These are phyloP conservation scores for Penicillium bialowiezense DNA, from an alignment of 495 filamentous ascomycete species.

Conservation along the genomic window DNA sequence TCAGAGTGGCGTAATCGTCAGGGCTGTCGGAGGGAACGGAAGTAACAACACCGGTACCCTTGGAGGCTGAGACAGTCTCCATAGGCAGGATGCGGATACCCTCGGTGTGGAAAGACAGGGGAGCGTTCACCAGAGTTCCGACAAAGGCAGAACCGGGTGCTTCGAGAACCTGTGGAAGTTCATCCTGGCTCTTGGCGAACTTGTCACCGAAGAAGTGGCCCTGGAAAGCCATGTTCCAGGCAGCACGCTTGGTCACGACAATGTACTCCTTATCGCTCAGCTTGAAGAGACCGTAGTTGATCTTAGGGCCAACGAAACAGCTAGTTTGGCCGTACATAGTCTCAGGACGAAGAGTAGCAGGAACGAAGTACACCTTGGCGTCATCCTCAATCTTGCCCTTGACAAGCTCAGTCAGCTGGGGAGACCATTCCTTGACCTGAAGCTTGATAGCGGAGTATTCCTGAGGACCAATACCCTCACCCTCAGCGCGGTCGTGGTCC, in stretches of 20 bases:
- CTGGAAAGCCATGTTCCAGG: slow-evolving; percentile 96
- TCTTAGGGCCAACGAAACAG: slow-evolving; percentile 90
- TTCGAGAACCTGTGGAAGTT: slow-evolving; percentile 56
- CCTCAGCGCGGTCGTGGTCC: slow-evolving; percentile 91
- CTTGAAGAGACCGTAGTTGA: slow-evolving; percentile 88
- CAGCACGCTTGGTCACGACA: slow-evolving; percentile 80
- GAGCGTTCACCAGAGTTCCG: slow-evolving; percentile 82
- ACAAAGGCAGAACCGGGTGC: slow-evolving; percentile 75
- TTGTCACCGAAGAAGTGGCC: slow-evolving; percentile 74
- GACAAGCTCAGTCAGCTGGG: slow-evolving; percentile 63
- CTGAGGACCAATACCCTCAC: slow-evolving; percentile 86
- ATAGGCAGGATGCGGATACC: slow-evolving; percentile 89
- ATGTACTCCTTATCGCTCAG: slow-evolving; percentile 80
- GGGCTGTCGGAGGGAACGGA: slow-evolving; percentile 94
- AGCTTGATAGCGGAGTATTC: slow-evolving; percentile 93
- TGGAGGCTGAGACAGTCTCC: slow-evolving; percentile 85
- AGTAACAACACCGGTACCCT: slow-evolving; percentile 95
- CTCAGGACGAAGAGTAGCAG: slow-evolving; percentile 90
- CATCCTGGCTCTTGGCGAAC: slow-evolving; percentile 60
- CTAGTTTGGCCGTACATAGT: slow-evolving; percentile 98
- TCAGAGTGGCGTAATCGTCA: slow-evolving; percentile 88
- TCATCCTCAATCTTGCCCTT: slow-evolving; percentile 75
- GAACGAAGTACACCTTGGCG: slow-evolving; percentile 82
- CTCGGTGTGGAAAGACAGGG: slow-evolving; percentile 80
- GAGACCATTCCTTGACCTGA: slow-evolving; percentile 82